phyloP scores from a whole-genome alignment of 768 basidiomycete genomes.

The Tulasnella sp. region DNA sequence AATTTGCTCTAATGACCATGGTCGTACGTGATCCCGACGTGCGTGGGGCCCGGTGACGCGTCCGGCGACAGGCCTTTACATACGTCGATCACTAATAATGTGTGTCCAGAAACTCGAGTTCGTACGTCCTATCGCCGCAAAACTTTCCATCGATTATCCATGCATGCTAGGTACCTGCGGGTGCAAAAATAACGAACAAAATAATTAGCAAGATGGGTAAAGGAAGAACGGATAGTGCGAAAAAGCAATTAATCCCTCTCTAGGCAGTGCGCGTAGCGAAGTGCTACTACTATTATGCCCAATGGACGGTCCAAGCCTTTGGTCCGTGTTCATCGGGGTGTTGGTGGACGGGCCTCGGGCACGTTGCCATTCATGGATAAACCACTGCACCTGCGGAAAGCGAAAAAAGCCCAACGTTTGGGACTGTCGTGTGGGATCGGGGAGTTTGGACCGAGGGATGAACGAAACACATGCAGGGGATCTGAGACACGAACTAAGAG shows the following conservation, averaged over 20 bases:
- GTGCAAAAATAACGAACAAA: too few species aligned
- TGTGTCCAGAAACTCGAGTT: neutral
- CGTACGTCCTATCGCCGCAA: neutral
- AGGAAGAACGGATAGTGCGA: too few species aligned
- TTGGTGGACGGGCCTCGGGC: neutral
- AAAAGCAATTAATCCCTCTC: too few species aligned
- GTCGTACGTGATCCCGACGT: neutral
- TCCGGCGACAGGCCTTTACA: neutral
- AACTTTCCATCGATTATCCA: neutral
- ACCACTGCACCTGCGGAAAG: too few species aligned
- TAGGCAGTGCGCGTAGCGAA: too few species aligned
- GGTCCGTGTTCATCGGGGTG: neutral
- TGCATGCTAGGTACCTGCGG: neutral
- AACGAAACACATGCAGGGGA: neutral
- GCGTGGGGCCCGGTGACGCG: too few species aligned
- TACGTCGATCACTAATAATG: neutral
- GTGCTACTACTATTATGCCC: too few species aligned
- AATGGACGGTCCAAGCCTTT: neutral
- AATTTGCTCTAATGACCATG: neutral
- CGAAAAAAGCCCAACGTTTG: neutral
- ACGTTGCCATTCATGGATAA: neutral
- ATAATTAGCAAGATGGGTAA: too few species aligned
- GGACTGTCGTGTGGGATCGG: neutral
- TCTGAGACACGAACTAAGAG: neutral
- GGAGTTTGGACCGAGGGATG: neutral